Base-by-base conservation (phyloP, 768 basidiomycete genomes). In the Xerocomus potaroensis region DNA sequence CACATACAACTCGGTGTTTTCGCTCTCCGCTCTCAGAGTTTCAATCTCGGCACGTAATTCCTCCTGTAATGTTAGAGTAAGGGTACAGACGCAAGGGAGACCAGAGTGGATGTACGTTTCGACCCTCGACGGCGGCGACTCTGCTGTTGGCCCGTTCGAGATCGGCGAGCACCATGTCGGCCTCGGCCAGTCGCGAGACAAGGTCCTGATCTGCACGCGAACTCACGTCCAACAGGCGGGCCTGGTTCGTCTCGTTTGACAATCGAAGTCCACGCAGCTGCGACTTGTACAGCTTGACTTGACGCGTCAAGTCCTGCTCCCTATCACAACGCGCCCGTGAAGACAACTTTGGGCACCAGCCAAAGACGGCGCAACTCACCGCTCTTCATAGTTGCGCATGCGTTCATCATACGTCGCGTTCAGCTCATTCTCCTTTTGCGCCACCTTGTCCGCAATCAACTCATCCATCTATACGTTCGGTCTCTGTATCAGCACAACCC, bases 391-490 rank as follows among this genome's bases (percentile, higher is more conserved):
- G 66, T 98, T 99, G 41, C 91, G 76, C 63, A 99, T 75, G 55
- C 85, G 85, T 69, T 99, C 96, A 58, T 99, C 96, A 54, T 96
- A 97, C 5, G 90, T 93, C 14, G 95, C 96, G 54, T 95, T 90
- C 16, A 98, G 74, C 69, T 97, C 96, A 47, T 94, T 95, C 71
- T 97, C 91, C 69, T 97, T 98, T 65, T 90, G 87, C 3, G 74
- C 71, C 27, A 98, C 87, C 60, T 85, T 86, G 55, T 97, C 95
- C 50, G 81, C 77, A 47, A 98, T 90, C 71, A 93, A 72, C 36
- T 86, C 84, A 19, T 97, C 94, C 96, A 98, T 98, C 92, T 95
- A 24, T n/a, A n/a, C n/a, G n/a, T n/a, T n/a, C n/a, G n/a, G n/a
- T n/a, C n/a, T n/a, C n/a, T n/a, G n/a, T n/a, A n/a, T n/a, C n/a